A percentile compares a stretch with the other conserved stretches of the same genome.
These are phyloP conservation scores for Mycena epipterygia DNA, from an alignment of 768 basidiomycete genomes.

Conservation along the genomic window DNA sequence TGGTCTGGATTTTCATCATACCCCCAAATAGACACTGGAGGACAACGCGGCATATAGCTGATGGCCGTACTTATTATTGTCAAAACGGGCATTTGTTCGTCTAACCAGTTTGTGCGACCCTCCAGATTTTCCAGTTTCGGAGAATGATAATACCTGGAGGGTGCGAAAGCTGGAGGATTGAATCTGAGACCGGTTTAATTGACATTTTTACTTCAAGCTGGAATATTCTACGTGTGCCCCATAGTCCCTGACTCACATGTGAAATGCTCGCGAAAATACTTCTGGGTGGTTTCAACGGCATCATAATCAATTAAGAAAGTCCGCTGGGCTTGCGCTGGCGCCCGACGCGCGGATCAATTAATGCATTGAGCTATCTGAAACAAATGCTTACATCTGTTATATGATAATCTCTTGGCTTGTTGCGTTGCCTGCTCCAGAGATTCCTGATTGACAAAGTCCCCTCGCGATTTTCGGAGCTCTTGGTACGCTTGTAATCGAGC, in stretches of 20 bases:
- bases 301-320: slow-evolving; percentile 18
- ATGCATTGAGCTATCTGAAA: background rate
- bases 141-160: no score
- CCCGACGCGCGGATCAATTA: background rate
- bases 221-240: no score
- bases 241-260: background rate
- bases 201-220: no score
- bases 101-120: no score
- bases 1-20: no score
- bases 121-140: no score
- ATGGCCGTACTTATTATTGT: no score
- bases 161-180: no score
- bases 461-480: slow-evolving; percentile 17
- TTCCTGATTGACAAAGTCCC: slow-evolving; percentile 31
- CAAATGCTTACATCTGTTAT: background rate
- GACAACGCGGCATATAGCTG: no score
- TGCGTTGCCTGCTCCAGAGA: slow-evolving; percentile 28
- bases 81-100: no score
- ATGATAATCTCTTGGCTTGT: slow-evolving; percentile 14
- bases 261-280: slow-evolving; percentile 20
- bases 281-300: slow-evolving; percentile 15
- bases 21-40: no score
- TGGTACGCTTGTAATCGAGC: slow-evolving; percentile 25
- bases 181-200: no score
- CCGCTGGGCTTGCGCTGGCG: slow-evolving; percentile 22